Evolutionary conservation across 371 early-diverging fungal species (phyloP), one percentile per base, ranked within the genome.

Genomic region (Rhizopus delemar): DNA sequence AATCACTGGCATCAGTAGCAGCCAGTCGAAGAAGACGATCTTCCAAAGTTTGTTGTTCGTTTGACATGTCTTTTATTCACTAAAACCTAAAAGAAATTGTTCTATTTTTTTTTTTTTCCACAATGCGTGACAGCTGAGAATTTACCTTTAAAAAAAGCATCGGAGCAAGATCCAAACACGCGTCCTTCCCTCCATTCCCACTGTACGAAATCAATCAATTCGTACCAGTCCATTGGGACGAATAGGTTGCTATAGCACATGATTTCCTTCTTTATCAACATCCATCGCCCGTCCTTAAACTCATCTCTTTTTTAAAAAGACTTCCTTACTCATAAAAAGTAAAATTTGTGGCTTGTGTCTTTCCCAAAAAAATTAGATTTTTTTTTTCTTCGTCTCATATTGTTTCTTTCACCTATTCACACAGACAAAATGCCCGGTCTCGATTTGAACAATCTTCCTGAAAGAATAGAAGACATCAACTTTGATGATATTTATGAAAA

Each of bases 401-500:
- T 22, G 6, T 43, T 45, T 51, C 16, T 51, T 52, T 35, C n/a
- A 13, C 33, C 51, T 41, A 31, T 45, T 22, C 22, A 22, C 22
- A 22, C 22, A 38, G n/a, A 29, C n/a, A 49, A 13, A 34, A 77
- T 77, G 77, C 62, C 77, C 41, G 61, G 74, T 52, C 53, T 84
- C 59, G 86, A 86, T 63, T 59, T 74, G 32, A 74, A 78, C 51
- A 81, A 83, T 63, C 70, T 86, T 43, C 86, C 85, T 53, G 83
- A 81, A 55, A 66, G 71, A 34, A 86, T 86, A 73, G 85, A 86
- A 57, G 88, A 88, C 46, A 78, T 97, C 69, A 95, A 97, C 81
- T 97, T 90, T 76, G 78, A 86, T 62, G 97, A 97, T 71, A 86
- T 96, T 66, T 92, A 94, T 65, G 93, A 87, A 57, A 76, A 85